These are phyloP conservation scores for Candolleomyces efflorescens DNA, from an alignment of 768 basidiomycete species.

Conservation along the genomic window DNA sequence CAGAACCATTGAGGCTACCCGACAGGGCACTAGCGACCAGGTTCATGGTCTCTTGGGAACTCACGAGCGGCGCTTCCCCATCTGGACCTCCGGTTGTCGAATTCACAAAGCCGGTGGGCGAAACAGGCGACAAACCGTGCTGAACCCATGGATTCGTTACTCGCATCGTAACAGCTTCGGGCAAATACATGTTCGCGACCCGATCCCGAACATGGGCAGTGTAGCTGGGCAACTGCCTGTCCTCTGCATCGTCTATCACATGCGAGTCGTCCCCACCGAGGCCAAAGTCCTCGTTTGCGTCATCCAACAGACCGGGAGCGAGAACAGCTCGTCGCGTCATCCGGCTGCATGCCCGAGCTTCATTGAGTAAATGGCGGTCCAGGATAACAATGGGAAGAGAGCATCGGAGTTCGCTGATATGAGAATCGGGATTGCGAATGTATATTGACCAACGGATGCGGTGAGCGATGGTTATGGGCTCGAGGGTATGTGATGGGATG, in stretches of 20 bases:
- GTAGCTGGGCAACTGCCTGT: slow-evolving; percentile 85
- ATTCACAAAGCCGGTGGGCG: background rate
- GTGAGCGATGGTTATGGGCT: slow-evolving; percentile 74
- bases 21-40: background rate
- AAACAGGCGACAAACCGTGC: slow-evolving; percentile 28
- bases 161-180: slow-evolving; percentile 58
- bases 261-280: slow-evolving; percentile 23
- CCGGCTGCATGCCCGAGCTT: slow-evolving; percentile 70
- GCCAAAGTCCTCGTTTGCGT: slow-evolving; percentile 33
- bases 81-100: background rate
- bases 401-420: slow-evolving; percentile 92
- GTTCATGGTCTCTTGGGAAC: background rate
- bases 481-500: slow-evolving; percentile 69
- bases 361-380: slow-evolving; percentile 65
- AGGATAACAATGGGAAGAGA: slow-evolving; percentile 87
- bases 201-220: slow-evolving; percentile 86
- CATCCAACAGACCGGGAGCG: slow-evolving; percentile 27
- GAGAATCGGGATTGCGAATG: slow-evolving; percentile 85
- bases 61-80: background rate
- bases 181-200: slow-evolving; percentile 72
- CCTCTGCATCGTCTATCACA: slow-evolving; percentile 38
- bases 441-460: slow-evolving; percentile 78
- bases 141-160: slow-evolving; percentile 61
- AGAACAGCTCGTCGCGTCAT: slow-evolving; percentile 70
- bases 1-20: background rate